Evolutionary conservation across 192 early-diverging fungal species (phyloP), one percentile per base, ranked within the genome.

Genomic region (Coemansia sp.): DNA sequence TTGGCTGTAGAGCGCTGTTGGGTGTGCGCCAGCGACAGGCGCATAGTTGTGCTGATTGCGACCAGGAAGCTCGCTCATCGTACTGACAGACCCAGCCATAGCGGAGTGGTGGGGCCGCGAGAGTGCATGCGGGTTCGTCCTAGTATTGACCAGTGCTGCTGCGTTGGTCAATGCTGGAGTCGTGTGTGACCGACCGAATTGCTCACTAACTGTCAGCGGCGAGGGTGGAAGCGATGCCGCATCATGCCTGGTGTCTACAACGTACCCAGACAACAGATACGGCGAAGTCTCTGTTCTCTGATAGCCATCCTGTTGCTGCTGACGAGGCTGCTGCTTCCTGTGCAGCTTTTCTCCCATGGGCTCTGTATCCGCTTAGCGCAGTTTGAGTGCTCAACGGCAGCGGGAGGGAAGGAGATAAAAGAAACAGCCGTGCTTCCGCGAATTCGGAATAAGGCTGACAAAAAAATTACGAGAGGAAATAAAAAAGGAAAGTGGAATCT

Each of bases 81-180:
- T 73, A 65, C 79, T 76, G 33, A 63, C 52, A 6, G 62, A 66
- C 60, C 75, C 74, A 22, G 46, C 22, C 7, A 71, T 49, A 16
- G 54, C 54, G 5, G 60, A 29, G 33, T 62, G 60, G 60, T 38
- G 64, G 31, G 1, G 68, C 41, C 51, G 41, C 40, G 60, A 18
- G 60, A 62, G 34, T 0, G 52, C 71, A 47, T 67, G 59, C 43
- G 60, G 68, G 57, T 51, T 46, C 36, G 49, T 71, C 40, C 66
- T 43, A 2, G 66, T 43, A 36, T 46, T 38, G 46, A 82, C 63
- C 66, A 82, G 72, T 3, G 79, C 79, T 1, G 71, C 46, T 5
- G 79, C 79, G 63, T 71, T 82, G 44, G 59, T 65, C 55, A 82
- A 47, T 24, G 68, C 79, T 22, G 74, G 46, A 33, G 49, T 38